Conservation (phyloP, 768 basidiomycete genomes). For the Naganishia vishniacii region DNA sequence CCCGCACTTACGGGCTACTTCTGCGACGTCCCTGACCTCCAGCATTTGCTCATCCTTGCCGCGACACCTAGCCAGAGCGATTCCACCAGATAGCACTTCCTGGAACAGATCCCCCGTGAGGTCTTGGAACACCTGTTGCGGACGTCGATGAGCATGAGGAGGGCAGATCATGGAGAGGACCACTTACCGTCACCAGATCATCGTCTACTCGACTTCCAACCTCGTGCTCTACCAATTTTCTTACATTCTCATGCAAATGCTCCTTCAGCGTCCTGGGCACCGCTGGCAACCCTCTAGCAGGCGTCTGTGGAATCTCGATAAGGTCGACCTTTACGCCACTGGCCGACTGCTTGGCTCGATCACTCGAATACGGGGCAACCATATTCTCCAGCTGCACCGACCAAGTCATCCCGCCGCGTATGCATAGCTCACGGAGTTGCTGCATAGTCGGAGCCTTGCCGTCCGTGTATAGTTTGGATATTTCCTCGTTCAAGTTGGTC, state of each 20-base stretch:
- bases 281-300: not conserved
- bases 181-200: constrained; percentile 7
- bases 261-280: constrained; percentile 2
- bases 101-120: constrained; percentile 1
- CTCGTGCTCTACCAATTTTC: not conserved
- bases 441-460: constrained; percentile 13
- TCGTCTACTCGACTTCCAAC: not conserved
- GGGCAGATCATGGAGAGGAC: too few relatives aligned
- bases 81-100: constrained; percentile 1
- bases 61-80: not conserved
- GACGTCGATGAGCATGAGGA: not conserved
- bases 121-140: not conserved
- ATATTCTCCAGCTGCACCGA: constrained; percentile 13
- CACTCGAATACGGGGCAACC: constrained; percentile 11
- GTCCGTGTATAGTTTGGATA: constrained; percentile 14
- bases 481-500: constrained; percentile 18
- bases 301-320: constrained; percentile 9
- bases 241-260: constrained; percentile 17
- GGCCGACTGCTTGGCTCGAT: constrained; percentile 2
- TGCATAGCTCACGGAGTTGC: constrained; percentile 4
- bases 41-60: not conserved
- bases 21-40: not conserved
- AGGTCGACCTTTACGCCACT: constrained; percentile 13
- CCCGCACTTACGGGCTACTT: constrained; percentile 9
- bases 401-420: constrained; percentile 10